Conservation (phyloP, 306 rosid genomes). For the Parietaria judaica region DNA sequence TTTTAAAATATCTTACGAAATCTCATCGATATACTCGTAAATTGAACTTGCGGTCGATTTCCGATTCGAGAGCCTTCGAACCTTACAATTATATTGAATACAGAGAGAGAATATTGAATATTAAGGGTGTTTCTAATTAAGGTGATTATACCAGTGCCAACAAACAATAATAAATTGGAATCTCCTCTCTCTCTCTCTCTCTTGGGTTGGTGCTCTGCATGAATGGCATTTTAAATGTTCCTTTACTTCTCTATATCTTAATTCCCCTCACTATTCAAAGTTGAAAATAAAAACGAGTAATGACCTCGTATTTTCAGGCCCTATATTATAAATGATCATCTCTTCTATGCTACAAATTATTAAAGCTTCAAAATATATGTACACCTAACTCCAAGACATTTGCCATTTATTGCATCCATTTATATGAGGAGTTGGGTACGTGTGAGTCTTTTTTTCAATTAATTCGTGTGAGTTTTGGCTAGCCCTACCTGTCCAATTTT, state of each 20-base stretch:
- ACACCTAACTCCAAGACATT: slow-evolving; percentile 10
- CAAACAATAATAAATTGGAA: slow-evolving; percentile 8
- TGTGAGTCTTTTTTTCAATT: neutral
- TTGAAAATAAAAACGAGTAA: neutral
- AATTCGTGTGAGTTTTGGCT: neutral
- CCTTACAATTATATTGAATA: neutral
- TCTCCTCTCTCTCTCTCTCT: neutral
- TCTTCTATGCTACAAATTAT: too few species aligned
- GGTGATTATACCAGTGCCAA: slow-evolving; percentile 9
- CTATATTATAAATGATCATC: neutral
- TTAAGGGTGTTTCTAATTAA: slow-evolving; percentile 1
- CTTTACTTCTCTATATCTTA: neutral
- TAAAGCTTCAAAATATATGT: neutral
- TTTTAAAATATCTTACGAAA: too few species aligned
- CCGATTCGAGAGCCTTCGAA: too few species aligned
- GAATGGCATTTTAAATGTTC: slow-evolving; percentile 9
- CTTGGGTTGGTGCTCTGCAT: slow-evolving; percentile 10
- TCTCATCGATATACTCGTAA: too few species aligned
- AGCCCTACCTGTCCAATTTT: slow-evolving; percentile 4
- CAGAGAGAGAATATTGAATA: neutral
- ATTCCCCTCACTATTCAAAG: neutral
- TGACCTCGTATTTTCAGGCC: slow-evolving; percentile 4
- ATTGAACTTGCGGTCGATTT: too few species aligned
- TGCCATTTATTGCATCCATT: slow-evolving; percentile 3
- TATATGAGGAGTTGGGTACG: neutral